Percentiles rank a stretch among this genome's conserved stretches.
phyloP scores from a whole-genome alignment of 1,284 basidiomycete genomes.

The Austropuccinia psidii region DNA sequence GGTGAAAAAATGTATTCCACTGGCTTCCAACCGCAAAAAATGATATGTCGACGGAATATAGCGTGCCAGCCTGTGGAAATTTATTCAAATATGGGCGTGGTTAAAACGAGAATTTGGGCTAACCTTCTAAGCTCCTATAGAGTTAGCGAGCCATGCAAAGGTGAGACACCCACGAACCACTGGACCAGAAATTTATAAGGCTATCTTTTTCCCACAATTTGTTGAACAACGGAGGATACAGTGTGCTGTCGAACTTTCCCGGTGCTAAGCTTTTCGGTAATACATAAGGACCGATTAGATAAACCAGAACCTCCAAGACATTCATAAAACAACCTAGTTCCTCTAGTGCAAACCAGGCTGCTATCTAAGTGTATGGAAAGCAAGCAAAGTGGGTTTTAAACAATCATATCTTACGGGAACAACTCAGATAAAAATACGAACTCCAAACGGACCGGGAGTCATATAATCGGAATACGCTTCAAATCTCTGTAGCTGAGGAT shows the following conservation, averaged over 20 bases:
- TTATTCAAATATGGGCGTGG: too few species aligned
- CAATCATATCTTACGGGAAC: neutral
- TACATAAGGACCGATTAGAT: slow-evolving; percentile 14
- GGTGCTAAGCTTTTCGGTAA: slow-evolving; percentile 28
- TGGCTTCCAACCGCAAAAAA: slow-evolving; percentile 32
- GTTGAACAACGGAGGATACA: slow-evolving; percentile 36
- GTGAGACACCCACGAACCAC: neutral
- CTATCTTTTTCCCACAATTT: neutral
- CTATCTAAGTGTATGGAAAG: neutral
- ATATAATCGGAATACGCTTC: neutral
- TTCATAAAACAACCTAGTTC: slow-evolving; percentile 7
- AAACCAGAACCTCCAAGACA: slow-evolving; percentile 16
- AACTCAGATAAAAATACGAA: neutral
- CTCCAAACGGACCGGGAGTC: neutral
- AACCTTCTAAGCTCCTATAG: too few species aligned
- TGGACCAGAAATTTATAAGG: slow-evolving; percentile 32
- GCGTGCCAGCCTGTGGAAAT: slow-evolving; percentile 37
- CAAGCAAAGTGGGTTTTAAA: neutral
- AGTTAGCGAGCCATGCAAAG: too few species aligned
- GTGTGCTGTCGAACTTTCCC: slow-evolving; percentile 17
- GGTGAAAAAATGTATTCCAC: slow-evolving; percentile 18
- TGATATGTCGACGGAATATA: slow-evolving; percentile 26
- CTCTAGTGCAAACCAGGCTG: slow-evolving; percentile 17
- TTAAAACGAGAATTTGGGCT: too few species aligned
- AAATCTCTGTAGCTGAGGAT: neutral